Evolutionary conservation across 352 stramenopile genomes (phyloP), one percentile per base, ranked within the genome.

Genomic region (Globisporangium orthogonon): DNA sequence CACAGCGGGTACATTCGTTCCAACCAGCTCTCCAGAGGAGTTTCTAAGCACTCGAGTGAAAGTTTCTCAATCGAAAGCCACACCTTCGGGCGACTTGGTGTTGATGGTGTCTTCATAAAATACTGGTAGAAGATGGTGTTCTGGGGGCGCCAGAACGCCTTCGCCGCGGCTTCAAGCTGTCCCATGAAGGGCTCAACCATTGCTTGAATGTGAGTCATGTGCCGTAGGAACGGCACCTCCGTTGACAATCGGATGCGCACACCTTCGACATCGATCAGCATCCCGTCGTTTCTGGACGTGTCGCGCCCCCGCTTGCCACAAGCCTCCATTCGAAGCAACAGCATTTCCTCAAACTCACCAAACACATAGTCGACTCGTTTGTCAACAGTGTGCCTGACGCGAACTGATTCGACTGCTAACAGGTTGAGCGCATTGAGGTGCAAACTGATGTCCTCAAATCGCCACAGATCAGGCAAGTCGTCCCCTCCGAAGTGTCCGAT

Each of bases 391-490:
- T 85, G 78, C 0, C 72, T 64, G 4, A 89, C 72, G 6, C 30
- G 52, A 40, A 94, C 56, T 13, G 41, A 30, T 51, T 76, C 55
- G 13, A 88, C 60, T 2, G 56, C 33, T 1, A 73, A 33, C 56
- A 91, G 66, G n/a, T 77, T 62, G 0, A 86, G 45, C 14, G 49
- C 58, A 28, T 79, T 82, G 31, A 76, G 65, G 0, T 63, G 54
- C 15, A 94, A 37, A 10, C 37, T 43, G 39, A 91, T 74, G 45
- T 72, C 46, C 6, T 66, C 58, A 54, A 94, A 91, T 13, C 56
- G 50, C 83, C 83, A 94, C 35, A 89, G 46, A 23, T 91, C 76
- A 0, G 83, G 83, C 17, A 94, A 56, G 60, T 94, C 83, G 9
- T 83, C 65, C 29, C 83, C 78, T 30, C 65, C 73, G 54, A 94